Percentiles rank a stretch among this genome's conserved stretches.
Evolutionary conservation across 176 grass and related monocot genomes (phyloP).

Genomic region (Thinopyrum elongatum): DNA sequence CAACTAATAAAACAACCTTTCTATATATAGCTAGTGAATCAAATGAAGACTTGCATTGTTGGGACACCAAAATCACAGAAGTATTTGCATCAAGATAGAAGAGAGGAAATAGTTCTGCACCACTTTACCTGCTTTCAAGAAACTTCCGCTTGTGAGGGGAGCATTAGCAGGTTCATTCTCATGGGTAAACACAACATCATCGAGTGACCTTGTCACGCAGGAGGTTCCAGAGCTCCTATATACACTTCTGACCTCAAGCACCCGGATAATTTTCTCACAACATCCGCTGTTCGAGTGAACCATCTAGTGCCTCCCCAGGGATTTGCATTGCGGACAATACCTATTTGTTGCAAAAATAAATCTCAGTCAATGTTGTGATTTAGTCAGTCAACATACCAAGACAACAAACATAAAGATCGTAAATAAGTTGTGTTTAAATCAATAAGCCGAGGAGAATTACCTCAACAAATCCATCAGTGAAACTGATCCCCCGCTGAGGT

Average conservation of each 20-base stretch:
- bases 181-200: no score
- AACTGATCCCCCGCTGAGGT: slow-evolving; percentile 61
- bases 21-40: no score
- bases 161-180: no score
- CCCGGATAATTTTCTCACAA: slow-evolving; percentile 76
- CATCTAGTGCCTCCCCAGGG: slow-evolving; percentile 57
- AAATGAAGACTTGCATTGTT: no score
- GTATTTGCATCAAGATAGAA: no score
- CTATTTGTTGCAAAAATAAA: slow-evolving; percentile 27
- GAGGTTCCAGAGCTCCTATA: slow-evolving; percentile 1
- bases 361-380: not conserved
- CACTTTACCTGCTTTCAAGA: no score
- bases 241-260: slow-evolving; percentile 51
- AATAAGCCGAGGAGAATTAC: not conserved
- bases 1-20: no score
- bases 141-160: no score
- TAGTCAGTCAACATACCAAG: not conserved
- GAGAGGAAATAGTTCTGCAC: no score
- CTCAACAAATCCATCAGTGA: not conserved
- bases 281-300: slow-evolving; percentile 60
- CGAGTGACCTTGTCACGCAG: not conserved
- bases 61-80: no score
- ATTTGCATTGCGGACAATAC: slow-evolving; percentile 66
- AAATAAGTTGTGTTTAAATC: not conserved
- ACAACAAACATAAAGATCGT: not conserved